A percentile compares a stretch with the other conserved stretches of the same genome.
phyloP scores from a whole-genome alignment of 352 stramenopile species.

The Pilasporangium apinafurcum region DNA sequence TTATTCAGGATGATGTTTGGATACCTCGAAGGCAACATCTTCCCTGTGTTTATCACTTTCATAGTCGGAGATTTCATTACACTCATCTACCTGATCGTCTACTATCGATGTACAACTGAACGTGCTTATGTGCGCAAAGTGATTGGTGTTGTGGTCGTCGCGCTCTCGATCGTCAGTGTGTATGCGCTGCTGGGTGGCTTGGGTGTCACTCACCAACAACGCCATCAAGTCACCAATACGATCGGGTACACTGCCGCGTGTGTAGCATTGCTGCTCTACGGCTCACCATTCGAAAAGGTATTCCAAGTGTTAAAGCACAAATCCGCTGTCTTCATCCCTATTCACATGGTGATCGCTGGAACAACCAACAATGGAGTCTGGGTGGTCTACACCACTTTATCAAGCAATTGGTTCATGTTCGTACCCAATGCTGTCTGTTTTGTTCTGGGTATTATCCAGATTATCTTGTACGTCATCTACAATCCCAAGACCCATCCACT shows the following conservation, averaged over 20 bases:
- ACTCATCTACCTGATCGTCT: constrained; percentile 20
- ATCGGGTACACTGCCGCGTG: constrained; percentile 28
- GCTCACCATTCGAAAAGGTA: constrained; percentile 50
- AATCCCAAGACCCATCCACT: constrained; percentile 32
- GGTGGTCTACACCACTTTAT: constrained; percentile 37
- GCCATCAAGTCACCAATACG: constrained; percentile 12
- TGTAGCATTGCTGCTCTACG: constrained; percentile 46
- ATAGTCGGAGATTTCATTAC: constrained; percentile 16
- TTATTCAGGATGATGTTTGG: constrained; percentile 27
- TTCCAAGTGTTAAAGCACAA: constrained; percentile 35
- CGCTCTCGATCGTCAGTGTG: background rate
- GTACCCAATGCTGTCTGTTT: constrained; percentile 36
- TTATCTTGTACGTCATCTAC: constrained; percentile 40
- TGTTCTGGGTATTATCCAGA: constrained; percentile 20
- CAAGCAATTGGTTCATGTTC: constrained; percentile 44
- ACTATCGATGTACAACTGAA: constrained; percentile 22
- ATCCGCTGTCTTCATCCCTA: constrained; percentile 39
- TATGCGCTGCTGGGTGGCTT: constrained; percentile 2
- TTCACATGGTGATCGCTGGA: constrained; percentile 45
- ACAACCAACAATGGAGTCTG: constrained; percentile 52
- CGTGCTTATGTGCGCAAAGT: constrained; percentile 12
- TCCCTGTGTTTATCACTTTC: constrained; percentile 29
- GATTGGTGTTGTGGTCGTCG: background rate
- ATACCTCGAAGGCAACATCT: constrained; percentile 23
- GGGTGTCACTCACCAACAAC: constrained; percentile 15